Base-by-base conservation (phyloP, 768 basidiomycete species). In the Royoungia palumana region DNA sequence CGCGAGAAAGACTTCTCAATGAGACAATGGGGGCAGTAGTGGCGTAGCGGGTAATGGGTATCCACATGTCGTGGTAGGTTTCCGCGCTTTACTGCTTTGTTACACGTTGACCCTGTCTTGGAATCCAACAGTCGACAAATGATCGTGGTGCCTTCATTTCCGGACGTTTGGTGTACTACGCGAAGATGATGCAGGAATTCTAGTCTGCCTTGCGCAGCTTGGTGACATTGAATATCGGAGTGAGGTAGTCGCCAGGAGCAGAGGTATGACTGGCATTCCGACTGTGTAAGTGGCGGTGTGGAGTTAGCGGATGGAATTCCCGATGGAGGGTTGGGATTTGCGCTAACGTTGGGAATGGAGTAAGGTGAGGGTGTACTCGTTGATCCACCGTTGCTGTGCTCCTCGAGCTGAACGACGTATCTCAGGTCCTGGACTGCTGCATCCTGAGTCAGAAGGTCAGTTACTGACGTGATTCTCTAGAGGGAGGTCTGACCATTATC, bases 1-100 rank as follows among this genome's bases (percentile, higher is more conserved):
- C 62, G 64, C 10, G 62, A 64, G 44, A 64, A 64, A 9, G 49
- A 35, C 20, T 38, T 61, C 1, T 17, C 49, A 10, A 7, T 1
- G 1, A n/a, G 27, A 41, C 64, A 64, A 12, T 44, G 5, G 7
- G 20, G 39, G 35, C 64, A 64, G 4, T 24, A 11, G 38, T 45
- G 44, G 22, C 59, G 62, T 12, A 45, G 5, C 1, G n/a, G 42
- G 16, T 58, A 58, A 32, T 66, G 62, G 1, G 30, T 56, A 6
- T 58, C 56, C 0, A 44, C 41, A 13, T 64, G 65, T 1, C 62
- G 41, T 21, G 62, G 21, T 11, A 61, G 35, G 20, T 22, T 54
- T 22, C 44, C 49, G 21, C 65, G 35, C 10, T 49, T 58, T 35
- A 41, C 43, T 9, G 6, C 1, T 6, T 0, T 8, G 3, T 27